These are phyloP conservation scores for Hyaloperonospora arabidopsidis DNA, from an alignment of 352 stramenopile genomes.

Conservation along the genomic window DNA sequence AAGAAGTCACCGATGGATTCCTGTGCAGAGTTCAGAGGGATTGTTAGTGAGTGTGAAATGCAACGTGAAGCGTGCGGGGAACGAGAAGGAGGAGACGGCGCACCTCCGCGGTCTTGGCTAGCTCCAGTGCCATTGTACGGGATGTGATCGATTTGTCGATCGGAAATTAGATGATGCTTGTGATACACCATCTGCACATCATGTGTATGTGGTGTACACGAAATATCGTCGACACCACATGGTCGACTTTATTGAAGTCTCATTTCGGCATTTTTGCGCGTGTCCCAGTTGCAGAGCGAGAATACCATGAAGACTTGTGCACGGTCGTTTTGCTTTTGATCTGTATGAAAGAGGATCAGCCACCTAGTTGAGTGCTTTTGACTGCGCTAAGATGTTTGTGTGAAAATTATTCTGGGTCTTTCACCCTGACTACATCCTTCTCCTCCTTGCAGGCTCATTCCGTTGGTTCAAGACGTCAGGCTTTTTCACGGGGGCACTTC, in stretches of 20 bases:
- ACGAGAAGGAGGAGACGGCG: conserved; percentile 2
- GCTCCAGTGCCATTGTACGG: conserved; percentile 46
- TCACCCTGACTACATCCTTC: no score
- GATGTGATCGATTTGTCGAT: conserved; percentile 3
- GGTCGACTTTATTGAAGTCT: neutral
- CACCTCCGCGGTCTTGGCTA: conserved; percentile 60
- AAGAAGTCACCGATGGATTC: conserved; percentile 55
- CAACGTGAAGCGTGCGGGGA: neutral
- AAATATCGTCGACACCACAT: neutral
- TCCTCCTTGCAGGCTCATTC: no score
- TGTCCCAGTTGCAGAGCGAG: no score
- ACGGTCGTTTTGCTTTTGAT: no score
- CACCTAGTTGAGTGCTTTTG: no score
- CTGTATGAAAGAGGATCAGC: no score
- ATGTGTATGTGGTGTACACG: conserved; percentile 1
- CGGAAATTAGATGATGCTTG: conserved; percentile 5
- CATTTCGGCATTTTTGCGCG: neutral
- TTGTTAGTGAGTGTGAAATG: conserved; percentile 7
- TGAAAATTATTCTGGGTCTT: no score
- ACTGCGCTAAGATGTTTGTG: no score
- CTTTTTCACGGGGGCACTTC: no score
- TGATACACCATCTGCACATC: conserved; percentile 2
- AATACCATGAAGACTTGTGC: no score
- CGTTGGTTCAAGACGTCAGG: no score
- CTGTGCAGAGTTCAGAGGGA: conserved; percentile 15